phyloP scores from a whole-genome alignment of 2,329 filamentous ascomycete genomes.

The Lachnellula cervina region DNA sequence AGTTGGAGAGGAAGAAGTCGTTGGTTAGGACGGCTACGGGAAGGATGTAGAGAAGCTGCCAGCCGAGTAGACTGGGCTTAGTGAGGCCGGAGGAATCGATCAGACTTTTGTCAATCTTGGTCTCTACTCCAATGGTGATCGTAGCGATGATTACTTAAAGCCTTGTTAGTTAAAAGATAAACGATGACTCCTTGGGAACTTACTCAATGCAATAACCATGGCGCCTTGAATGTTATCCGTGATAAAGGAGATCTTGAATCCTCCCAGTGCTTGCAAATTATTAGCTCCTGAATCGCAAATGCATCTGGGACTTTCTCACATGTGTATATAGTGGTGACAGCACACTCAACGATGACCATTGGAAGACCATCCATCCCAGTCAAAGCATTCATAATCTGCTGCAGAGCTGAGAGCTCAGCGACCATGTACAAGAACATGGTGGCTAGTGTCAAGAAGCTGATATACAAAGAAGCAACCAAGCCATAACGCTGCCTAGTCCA shows the following conservation, averaged over 20 bases:
- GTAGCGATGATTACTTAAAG: constrained; percentile 60
- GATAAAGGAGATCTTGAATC: constrained; percentile 78
- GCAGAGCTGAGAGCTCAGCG: constrained; percentile 73
- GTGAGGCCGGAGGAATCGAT: constrained; percentile 65
- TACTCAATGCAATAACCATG: constrained; percentile 66
- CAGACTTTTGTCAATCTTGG: constrained; percentile 63
- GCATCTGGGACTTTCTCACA: constrained; percentile 44
- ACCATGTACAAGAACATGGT: constrained; percentile 87
- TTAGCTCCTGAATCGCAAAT: constrained; percentile 4
- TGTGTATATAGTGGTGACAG: constrained; percentile 77
- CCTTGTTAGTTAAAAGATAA: not conserved
- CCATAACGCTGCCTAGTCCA: constrained; percentile 81
- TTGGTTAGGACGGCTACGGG: constrained; percentile 78
- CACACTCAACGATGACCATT: constrained; percentile 71
- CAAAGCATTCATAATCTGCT: constrained; percentile 70
- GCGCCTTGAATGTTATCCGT: constrained; percentile 77
- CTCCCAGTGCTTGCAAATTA: constrained; percentile 57
- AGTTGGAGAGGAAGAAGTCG: constrained; percentile 80
- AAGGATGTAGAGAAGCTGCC: constrained; percentile 82
- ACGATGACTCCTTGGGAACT: constrained; percentile 1
- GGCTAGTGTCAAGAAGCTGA: constrained; percentile 72
- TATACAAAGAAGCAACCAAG: constrained; percentile 60
- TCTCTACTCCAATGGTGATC: constrained; percentile 72
- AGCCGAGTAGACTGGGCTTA: constrained; percentile 67
- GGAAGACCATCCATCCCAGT: constrained; percentile 72